Base-by-base conservation (phyloP, 441 rosid species). In the Erysimum cheiri region DNA sequence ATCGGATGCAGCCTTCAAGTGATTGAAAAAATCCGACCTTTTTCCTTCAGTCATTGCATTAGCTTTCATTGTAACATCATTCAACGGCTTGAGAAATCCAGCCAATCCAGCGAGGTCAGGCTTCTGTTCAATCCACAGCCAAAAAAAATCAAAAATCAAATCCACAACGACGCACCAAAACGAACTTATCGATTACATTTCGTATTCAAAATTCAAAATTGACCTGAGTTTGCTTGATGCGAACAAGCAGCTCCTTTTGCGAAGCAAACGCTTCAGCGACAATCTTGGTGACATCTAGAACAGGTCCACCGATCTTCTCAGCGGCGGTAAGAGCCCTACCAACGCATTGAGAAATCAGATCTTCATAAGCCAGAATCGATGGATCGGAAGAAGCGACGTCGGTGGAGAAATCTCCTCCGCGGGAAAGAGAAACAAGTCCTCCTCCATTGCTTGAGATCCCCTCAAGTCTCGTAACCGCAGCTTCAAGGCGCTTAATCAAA, bases 251-350 rank as follows among this genome's bases (percentile, higher is more conserved):
- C 35, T 86, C 89, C 85, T 82, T 92, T 26, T 87, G 88, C 40
- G 77, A 71, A 33, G 65, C 63, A 69, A 90, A 89, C 33, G 99
- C 98, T 52, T 90, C 85, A 17, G 71, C 79, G 15, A 92, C 59
- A 60, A 92, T 35, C 81, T 84, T 89, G 13, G 96, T 88, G 55
- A 80, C 87, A 47, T 85, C 94, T 52, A 85, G 80, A 74, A 92
- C 99, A 77, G 74, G 84, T 31, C 98, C 99, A 56, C 99, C 97
- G 77, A 95, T 90, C 80, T 85, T 89, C 86, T 85, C 93, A 4
- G 98, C 97, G 32, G 91, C 91, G 19, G 24, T 40, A 17, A 79
- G 71, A 76, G 83, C 87, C 84, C 85, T 87, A 67, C 81, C 83
- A 4, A 87, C 75, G 52, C 77, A 84, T 75, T 85, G 80, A 57